Evolutionary conservation across 2,329 filamentous ascomycete species (phyloP), one percentile per base, ranked within the genome.

Genomic region (Penicillium polonicum): DNA sequence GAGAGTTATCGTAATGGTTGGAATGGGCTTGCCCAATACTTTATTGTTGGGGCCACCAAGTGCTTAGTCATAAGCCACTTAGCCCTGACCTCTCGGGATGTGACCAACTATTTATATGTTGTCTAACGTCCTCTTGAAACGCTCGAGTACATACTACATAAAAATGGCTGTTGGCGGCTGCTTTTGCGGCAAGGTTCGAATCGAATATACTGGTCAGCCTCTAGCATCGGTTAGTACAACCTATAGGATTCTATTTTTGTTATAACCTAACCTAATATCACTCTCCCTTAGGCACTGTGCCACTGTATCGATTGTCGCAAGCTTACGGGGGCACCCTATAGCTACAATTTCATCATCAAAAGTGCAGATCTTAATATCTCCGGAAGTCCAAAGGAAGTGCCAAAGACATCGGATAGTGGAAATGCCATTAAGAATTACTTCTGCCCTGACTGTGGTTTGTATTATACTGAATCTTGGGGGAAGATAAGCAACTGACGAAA

Each of bases 251-350:
- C 3, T 19, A 23, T 41, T 5, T 46, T 50, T 17, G 10, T 50
- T 17, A 9, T 7, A 9, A 59, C n/a, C 9, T 48, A 51, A 55
- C n/a, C 45, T 63, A 44, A 56, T 38, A 15, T 31, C 15, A 5
- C 15, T 29, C 31, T 52, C 49, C 29, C 1, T 19, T 3, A 76
- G 74, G 74, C 51, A 23, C 53, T 76, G 23, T 76, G 74, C 52
- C 71, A 76, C 63, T 76, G 74, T 56, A 33, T 52, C n/a, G 74
- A 75, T 57, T 77, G 74, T 63, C 72, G 74, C 53, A 76, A 76
- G 58, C 65, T 76, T 4, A 72, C 71, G 0, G 72, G 74, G 1
- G 46, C 58, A 4, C 57, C 59, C n/a, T 75, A 64, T 52, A 65
- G 63, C 31, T 71, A 70, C 49, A 74, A 59, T 54, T 65, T 71